Evolutionary conservation across 2,329 filamentous ascomycete genomes (phyloP), one percentile per base, ranked within the genome.

Genomic region (Phialocephala sp.): DNA sequence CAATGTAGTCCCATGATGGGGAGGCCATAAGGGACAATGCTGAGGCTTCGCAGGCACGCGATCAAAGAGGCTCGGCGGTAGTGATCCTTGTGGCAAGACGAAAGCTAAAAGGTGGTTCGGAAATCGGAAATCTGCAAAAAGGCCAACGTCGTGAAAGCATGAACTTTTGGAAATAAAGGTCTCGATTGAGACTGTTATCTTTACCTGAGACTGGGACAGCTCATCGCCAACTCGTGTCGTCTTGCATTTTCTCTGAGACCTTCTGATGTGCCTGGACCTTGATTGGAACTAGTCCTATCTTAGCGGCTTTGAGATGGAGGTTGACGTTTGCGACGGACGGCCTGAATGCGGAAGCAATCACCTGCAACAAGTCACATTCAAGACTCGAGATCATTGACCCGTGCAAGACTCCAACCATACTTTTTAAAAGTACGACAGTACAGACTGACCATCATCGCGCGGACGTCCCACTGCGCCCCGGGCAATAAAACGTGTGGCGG

Each of bases 1-100:
- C 94, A 77, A 98, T 99, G 83, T 96, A 98, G 83, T 98, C 93
- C 94, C 94, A 98, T 32, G 27, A 32, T 32, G 27, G 27, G 79
- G 83, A 78, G 32, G 81, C 84, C 85, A 88, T 88, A 61, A 41
- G n/a, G 37, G 9, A 41, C 36, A 32, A 65, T 14, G 12, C 14
- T 2, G 39, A 18, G n/a, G n/a, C 8, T 32, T 15, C 59, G n/a
- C 47, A 54, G 64, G 63, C 59, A 65, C 63, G 36, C 63, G 63
- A 65, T 59, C 59, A 59, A 59, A 45, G 36, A 47, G 20, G 39
- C 15, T n/a, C 20, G 6, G 27, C 14, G 12, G 12, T 18, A 35
- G 39, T 47, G 12, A 50, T 50, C 45, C 22, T 27, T 24, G 45
- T 50, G 45, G 45, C 45, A 50, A 50, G n/a, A 20, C 45, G 20